Conservation (phyloP, 768 basidiomycete genomes). For the Xerocomellus amylosporus region DNA sequence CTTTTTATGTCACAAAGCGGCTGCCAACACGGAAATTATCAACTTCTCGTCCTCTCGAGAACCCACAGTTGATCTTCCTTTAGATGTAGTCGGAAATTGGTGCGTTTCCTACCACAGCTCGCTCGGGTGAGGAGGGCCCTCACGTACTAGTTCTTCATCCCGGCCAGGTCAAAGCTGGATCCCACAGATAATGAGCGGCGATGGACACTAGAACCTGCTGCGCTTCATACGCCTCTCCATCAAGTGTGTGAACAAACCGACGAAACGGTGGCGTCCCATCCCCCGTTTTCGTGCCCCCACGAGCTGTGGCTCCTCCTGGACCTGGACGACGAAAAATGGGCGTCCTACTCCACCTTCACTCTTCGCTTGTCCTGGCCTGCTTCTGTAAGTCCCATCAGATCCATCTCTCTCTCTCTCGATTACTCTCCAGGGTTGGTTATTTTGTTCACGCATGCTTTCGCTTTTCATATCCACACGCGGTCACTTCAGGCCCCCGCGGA, state of each 20-base stretch:
- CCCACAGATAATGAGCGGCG: constrained; percentile 32
- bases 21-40: constrained; percentile 66
- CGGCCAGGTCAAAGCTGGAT: constrained; percentile 41
- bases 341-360: constrained; percentile 43
- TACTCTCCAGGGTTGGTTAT: background rate
- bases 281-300: constrained; percentile 35
- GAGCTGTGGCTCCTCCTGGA: constrained; percentile 50
- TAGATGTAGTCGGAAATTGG: constrained; percentile 29
- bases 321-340: constrained; percentile 42
- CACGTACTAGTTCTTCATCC: background rate
- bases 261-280: background rate
- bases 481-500: constrained; percentile 42
- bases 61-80: constrained; percentile 15
- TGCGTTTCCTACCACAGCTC: constrained; percentile 21
- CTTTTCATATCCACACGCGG: background rate
- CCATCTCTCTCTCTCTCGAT: background rate
- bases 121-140: constrained; percentile 3
- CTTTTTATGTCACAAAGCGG: constrained; percentile 27
- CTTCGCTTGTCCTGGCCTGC: constrained; percentile 57
- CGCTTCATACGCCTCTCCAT: constrained; percentile 36
- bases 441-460: background rate
- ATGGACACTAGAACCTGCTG: constrained; percentile 43
- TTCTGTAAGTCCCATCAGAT: constrained; percentile 39
- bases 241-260: constrained; percentile 35
- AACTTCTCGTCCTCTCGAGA: constrained; percentile 44